Evolutionary conservation across 345 rosid species (phyloP).

Genomic region (Eucalyptus coolabah): DNA sequence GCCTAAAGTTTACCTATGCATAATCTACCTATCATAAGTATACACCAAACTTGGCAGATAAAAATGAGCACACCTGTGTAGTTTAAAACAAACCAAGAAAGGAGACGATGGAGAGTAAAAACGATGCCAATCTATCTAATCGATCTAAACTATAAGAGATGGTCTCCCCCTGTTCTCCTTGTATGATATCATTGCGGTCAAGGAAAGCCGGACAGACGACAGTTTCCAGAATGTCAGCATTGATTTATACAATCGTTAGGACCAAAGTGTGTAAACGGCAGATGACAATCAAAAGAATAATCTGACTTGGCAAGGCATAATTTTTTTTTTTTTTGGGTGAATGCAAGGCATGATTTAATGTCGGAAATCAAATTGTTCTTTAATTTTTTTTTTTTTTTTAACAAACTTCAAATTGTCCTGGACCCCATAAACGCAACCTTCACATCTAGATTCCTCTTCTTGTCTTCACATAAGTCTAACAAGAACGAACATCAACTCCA

Average conservation of each 20-base stretch:
- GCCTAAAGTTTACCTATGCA: background rate
- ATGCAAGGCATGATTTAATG: background rate
- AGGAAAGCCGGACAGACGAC: background rate
- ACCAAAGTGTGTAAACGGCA: background rate
- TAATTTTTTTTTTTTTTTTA: background rate
- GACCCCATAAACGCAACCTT: background rate
- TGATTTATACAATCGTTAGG: background rate
- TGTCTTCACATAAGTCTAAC: background rate
- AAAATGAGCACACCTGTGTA: background rate
- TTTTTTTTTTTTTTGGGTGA: background rate
- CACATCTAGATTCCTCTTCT: background rate
- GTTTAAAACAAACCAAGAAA: background rate
- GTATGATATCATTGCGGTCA: background rate
- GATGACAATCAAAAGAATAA: background rate
- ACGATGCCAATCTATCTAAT: background rate
- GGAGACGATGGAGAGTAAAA: background rate
- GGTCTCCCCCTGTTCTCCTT: background rate
- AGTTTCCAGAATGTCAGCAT: background rate
- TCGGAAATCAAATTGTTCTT: background rate
- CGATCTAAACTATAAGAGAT: background rate
- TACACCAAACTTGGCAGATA: background rate
- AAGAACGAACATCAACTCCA: background rate
- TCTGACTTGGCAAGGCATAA: background rate
- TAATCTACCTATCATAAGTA: background rate
- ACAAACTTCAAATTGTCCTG: background rate